phyloP scores from a whole-genome alignment of 257 asterid species.

The Buddleja alternifolia region DNA sequence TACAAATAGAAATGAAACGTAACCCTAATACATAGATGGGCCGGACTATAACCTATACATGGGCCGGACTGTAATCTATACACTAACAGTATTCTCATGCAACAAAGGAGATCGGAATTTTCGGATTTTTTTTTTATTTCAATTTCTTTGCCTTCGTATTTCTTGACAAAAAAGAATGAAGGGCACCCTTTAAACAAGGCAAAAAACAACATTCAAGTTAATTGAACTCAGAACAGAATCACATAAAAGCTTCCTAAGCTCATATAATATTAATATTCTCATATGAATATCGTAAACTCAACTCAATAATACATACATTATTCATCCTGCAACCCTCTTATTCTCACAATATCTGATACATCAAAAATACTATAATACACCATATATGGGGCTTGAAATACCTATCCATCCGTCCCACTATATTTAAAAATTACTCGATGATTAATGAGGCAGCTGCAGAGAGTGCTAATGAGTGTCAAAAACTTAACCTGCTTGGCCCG shows the following conservation, averaged over 20 bases:
- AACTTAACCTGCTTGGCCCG: slow-evolving; percentile 11
- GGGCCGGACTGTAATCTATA: too few relatives aligned
- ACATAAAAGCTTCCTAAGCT: not conserved
- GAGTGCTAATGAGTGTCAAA: too few relatives aligned
- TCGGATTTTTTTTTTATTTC: too few relatives aligned
- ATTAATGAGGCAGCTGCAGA: slow-evolving; percentile 14
- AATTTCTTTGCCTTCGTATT: too few relatives aligned
- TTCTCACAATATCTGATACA: not conserved
- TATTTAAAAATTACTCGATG: not conserved
- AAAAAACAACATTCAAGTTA: too few relatives aligned
- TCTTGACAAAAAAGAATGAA: too few relatives aligned
- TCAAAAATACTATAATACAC: not conserved
- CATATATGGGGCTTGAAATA: not conserved
- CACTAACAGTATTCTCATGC: too few relatives aligned
- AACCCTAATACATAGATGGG: too few relatives aligned
- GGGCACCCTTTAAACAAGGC: too few relatives aligned
- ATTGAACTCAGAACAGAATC: not conserved
- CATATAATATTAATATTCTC: not conserved
- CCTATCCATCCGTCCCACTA: slow-evolving; percentile 5
- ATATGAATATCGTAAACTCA: not conserved
- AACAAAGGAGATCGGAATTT: too few relatives aligned
- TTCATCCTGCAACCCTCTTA: not conserved
- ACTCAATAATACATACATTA: slow-evolving; percentile 9
- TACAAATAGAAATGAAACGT: too few relatives aligned
- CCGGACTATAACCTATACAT: too few relatives aligned